These are phyloP conservation scores for Ustilago xerochloae DNA, from an alignment of 1,284 basidiomycete species.

Conservation along the genomic window DNA sequence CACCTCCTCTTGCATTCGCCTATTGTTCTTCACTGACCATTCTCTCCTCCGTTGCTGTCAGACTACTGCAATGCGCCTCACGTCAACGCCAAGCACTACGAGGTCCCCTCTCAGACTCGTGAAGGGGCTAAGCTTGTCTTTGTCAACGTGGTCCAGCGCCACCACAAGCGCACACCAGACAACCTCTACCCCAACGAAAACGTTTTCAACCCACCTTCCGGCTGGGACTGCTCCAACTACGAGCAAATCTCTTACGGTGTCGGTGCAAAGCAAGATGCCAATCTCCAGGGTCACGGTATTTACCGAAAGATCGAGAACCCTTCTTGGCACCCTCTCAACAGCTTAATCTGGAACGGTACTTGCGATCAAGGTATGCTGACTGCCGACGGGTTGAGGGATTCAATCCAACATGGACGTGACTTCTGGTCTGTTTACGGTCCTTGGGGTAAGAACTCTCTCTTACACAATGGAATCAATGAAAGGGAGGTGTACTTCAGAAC, in stretches of 20 bases:
- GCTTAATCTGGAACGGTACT: constrained; percentile 73
- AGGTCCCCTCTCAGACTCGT: constrained; percentile 20
- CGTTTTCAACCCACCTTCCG: constrained; percentile 68
- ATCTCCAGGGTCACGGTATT: constrained; percentile 57
- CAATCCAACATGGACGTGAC: constrained; percentile 73
- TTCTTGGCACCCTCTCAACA: constrained; percentile 71
- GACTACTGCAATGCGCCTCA: constrained; percentile 55
- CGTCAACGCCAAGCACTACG: constrained; percentile 33
- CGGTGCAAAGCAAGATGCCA: constrained; percentile 13
- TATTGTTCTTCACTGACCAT: background rate
- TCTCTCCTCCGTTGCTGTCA: too few species aligned
- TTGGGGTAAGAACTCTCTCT: constrained; percentile 69
- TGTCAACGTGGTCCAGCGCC: constrained; percentile 53
- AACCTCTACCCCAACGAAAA: constrained; percentile 72
- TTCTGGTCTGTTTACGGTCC: constrained; percentile 72
- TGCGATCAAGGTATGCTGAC: constrained; percentile 74
- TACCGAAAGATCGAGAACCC: constrained; percentile 70
- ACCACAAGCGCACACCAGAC: constrained; percentile 68
- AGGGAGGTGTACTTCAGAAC: constrained; percentile 71
- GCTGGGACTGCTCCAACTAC: constrained; percentile 53
- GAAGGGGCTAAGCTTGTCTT: constrained; percentile 46
- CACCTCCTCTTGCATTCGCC: background rate
- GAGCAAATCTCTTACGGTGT: constrained; percentile 40
- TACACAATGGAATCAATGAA: constrained; percentile 69
- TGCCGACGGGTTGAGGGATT: constrained; percentile 71